Evolutionary conservation across 352 stramenopile genomes (phyloP), one percentile per base, ranked within the genome.

Genomic region (Phytopythium mirpurense): DNA sequence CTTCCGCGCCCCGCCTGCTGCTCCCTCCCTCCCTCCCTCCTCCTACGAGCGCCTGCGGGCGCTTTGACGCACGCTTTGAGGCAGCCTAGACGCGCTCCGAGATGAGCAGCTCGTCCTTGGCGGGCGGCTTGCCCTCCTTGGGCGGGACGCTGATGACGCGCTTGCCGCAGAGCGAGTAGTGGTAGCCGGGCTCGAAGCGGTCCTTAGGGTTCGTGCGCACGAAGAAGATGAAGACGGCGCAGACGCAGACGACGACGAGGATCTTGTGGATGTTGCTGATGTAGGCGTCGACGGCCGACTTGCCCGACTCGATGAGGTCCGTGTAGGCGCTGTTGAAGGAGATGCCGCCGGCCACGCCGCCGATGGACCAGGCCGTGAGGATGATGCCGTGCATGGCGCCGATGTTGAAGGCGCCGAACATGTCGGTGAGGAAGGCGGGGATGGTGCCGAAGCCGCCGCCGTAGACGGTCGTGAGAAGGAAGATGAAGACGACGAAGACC

Each of bases 361-460:
- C 75, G 41, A 91, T 83, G 2, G 80, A 90, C 83, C 83, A 93
- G n/a, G 81, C 68, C 8, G 83, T 92, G 27, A 93, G 57, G 54
- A 90, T 85, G 24, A 89, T 56, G 5, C 83, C 83, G 62, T 93
- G 83, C 72, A 92, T 84, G 3, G 78, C 77, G 14, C 78, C 83
- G 50, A 91, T 91, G 72, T 92, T 90, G 51, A 67, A 90, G 3
- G 77, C 77, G 16, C 83, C 83, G 55, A 92, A 94, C 80, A 92
- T 92, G 53, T 92, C 83, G 2, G 81, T 90, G 12, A 94, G 58
- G 54, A 92, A 88, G 35, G 63, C 78, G 35, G 81, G 81, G 60
- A 92, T 90, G 19, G 68, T 88, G 37, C 81, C 79, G 24, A 91
- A 90, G 19, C 77, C 78, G 24, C 79, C 83, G 21, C 81, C 81